Evolutionary conservation across 2,329 filamentous ascomycete species (phyloP), one percentile per base, ranked within the genome.

Genomic region (Raffaelea deltoideospora): DNA sequence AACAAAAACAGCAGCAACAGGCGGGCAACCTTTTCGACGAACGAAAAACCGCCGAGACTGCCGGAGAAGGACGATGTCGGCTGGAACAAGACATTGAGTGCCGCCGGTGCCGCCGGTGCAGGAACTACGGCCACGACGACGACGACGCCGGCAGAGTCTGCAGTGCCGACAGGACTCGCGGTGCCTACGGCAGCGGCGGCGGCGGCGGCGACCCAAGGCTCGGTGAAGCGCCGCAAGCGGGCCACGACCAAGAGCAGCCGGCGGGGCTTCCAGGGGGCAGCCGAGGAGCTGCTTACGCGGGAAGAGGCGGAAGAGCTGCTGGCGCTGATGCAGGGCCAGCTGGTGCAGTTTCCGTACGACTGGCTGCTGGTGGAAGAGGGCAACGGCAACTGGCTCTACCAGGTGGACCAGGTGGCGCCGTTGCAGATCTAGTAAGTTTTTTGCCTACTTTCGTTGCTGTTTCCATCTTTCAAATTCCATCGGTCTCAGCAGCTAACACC

Each of bases 381-480:
- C 51, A 87, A 85, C 46, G 84, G 86, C 39, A 93, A 95, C 53
- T 98, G 90, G 90, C 71, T 95, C 43, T 96, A 94, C 59, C 85
- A 88, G 52, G 84, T 96, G 38, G 90, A 98, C 56, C 80, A 92
- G 56, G 79, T 98, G 53, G 92, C 90, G 49, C 90, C 90, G 39
- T 66, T 98, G 59, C 86, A 95, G 61, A 96, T 98, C 51, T 98
- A 98, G 82, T 85, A 67, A 77, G 80, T 69, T 31, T 21, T n/a
- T n/a, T n/a, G n/a, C n/a, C n/a, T n/a, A n/a, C n/a, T n/a, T n/a
- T n/a, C n/a, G n/a, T n/a, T n/a, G n/a, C n/a, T n/a, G n/a, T n/a
- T n/a, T n/a, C n/a, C n/a, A n/a, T n/a, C n/a, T n/a, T n/a, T n/a
- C n/a, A n/a, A n/a, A n/a, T n/a, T n/a, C n/a, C n/a, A n/a, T n/a